Evolutionary conservation across 768 basidiomycete genomes (phyloP).

Genomic region (Albatrellus ellisii): DNA sequence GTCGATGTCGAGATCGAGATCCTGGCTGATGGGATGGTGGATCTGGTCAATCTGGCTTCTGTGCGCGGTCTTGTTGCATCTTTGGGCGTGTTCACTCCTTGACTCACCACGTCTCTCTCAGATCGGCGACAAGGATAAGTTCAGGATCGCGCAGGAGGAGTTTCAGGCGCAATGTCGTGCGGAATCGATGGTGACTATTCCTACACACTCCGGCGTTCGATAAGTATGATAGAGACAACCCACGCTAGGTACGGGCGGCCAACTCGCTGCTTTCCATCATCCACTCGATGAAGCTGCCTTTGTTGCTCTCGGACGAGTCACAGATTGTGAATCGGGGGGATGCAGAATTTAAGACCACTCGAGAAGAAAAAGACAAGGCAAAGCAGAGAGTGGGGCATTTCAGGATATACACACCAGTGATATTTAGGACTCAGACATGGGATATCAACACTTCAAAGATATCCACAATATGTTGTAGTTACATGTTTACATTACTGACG

Average conservation of each 20-base stretch:
- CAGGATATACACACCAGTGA: too few species aligned
- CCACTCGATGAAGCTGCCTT: constrained; percentile 86
- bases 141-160: constrained; percentile 72
- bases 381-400: constrained; percentile 49
- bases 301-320: constrained; percentile 81
- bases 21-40: constrained; percentile 84
- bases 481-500: too few species aligned
- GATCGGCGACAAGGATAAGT: constrained; percentile 86
- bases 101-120: constrained; percentile 18
- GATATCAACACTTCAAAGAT: too few species aligned
- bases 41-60: constrained; percentile 78
- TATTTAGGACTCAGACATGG: too few species aligned
- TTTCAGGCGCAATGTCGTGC: constrained; percentile 78
- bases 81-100: not conserved
- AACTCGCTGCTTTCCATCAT: constrained; percentile 84
- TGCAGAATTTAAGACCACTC: constrained; percentile 54
- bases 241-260: constrained; percentile 63
- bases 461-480: too few species aligned
- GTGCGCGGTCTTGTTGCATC: constrained; percentile 33
- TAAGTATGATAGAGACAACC: not conserved
- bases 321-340: constrained; percentile 76
- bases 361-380: constrained; percentile 48
- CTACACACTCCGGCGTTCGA: too few species aligned
- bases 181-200: constrained; percentile 83
- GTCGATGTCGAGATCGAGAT: constrained; percentile 83